Percentiles rank a stretch among this genome's conserved stretches.
Conservation (phyloP, 495 filamentous ascomycete species). For the Aspergillus egyptiacus region DNA sequence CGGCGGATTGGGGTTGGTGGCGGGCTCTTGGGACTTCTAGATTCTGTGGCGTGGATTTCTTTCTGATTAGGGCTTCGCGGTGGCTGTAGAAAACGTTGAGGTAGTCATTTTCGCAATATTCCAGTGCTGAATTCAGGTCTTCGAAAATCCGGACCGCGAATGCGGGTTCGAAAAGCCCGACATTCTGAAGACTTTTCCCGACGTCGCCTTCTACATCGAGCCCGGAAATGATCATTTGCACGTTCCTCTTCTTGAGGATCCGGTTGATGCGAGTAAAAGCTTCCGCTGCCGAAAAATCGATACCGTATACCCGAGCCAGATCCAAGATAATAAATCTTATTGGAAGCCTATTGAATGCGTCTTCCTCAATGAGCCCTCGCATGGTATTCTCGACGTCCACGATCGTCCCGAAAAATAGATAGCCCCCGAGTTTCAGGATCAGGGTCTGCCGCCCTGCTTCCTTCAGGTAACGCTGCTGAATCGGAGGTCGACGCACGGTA, state of each 20-base stretch:
- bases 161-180: slow-evolving; percentile 67
- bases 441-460: slow-evolving; percentile 82
- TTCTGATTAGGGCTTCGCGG: slow-evolving; percentile 36
- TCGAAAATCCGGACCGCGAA: slow-evolving; percentile 71
- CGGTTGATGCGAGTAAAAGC: slow-evolving; percentile 89
- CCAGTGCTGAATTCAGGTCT: slow-evolving; percentile 85
- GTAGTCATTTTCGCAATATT: slow-evolving; percentile 92
- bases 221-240: slow-evolving; percentile 76
- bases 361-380: slow-evolving; percentile 70
- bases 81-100: slow-evolving; percentile 73
- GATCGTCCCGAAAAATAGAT: slow-evolving; percentile 95
- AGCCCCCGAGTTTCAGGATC: slow-evolving; percentile 84
- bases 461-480: slow-evolving; percentile 79
- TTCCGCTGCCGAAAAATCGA: slow-evolving; percentile 94
- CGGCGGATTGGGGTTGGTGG: slow-evolving; percentile 20
- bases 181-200: slow-evolving; percentile 69
- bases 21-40: slow-evolving; percentile 49
- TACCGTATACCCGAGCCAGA: slow-evolving; percentile 77
- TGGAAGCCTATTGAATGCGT: slow-evolving; percentile 66
- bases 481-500: slow-evolving; percentile 82
- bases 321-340: slow-evolving; percentile 91
- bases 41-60: slow-evolving; percentile 15
- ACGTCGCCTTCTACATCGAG: slow-evolving; percentile 66
- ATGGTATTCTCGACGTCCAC: slow-evolving; percentile 87
- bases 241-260: slow-evolving; percentile 62